Evolutionary conservation across 441 rosid species (phyloP), one percentile per base, ranked within the genome.

Genomic region (Syzygium malaccense): DNA sequence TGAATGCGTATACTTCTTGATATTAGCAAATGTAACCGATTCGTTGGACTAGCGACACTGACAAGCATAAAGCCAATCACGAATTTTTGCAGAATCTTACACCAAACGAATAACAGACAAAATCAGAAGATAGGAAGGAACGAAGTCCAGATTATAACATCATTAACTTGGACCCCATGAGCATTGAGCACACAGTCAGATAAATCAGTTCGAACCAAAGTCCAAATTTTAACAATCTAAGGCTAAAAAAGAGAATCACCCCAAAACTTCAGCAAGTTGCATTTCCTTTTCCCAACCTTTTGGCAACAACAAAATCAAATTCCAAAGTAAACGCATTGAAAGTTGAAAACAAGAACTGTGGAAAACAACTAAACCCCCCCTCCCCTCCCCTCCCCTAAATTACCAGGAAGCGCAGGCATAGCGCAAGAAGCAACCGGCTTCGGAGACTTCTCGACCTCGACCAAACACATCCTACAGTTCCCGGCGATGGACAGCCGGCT

Each of bases 351-450:
- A 30, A 90, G 28, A 86, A 41, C n/a, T 28, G 75, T 17, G 55
- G 54, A 56, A 79, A 60, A 17, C 37, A 23, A 80, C 23, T 5
- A 68, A 28, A 19, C 2, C 13, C 48, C 15, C 0, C 28, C 20
- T 4, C 48, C 48, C 19, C 79, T 20, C 41, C 48, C 33, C 79
- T 25, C 41, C 30, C 3, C 14, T 25, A 1, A 85, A 33, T 93
- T 87, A 90, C 99, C 99, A 1, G 99, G 99, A 89, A 98, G 99
- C 7, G 99, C 99, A 1, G 99, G 99, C 99, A 98, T 98, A 86
- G 99, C 99, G 87, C 99, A 97, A 3, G 99, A 98, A 1, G 99
- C 99, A 1, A 98, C 99, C 26, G 99, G 99, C 93, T 98, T 98
- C 23, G 99, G 99, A 25, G 99, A 96, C 87, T 98, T 98, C 96